phyloP scores from a whole-genome alignment of 805 yeast species.

The Torulaspora maleeae region DNA sequence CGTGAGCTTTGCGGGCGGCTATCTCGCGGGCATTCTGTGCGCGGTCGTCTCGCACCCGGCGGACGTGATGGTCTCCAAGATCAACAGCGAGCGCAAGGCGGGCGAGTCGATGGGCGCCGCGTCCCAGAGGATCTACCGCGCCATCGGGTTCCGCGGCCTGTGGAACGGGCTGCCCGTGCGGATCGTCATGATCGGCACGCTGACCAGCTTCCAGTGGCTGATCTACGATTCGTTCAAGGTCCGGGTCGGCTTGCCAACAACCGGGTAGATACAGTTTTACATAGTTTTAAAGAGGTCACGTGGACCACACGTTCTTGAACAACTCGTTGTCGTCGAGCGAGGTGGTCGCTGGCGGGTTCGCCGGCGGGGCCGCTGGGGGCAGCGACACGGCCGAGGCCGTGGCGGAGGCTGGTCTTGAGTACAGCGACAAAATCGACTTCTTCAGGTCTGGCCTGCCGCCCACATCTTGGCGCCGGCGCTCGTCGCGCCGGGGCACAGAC shows the following conservation, averaged over 20 bases:
- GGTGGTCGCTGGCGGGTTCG: conserved; percentile 12
- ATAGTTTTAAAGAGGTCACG: conserved; percentile 9
- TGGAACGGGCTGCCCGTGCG: conserved; percentile 96
- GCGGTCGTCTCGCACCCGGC: conserved; percentile 97
- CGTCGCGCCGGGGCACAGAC: conserved; percentile 11
- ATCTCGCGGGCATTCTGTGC: conserved; percentile 95
- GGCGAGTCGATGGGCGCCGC: conserved; percentile 68
- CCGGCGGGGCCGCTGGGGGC: background rate
- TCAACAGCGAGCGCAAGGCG: conserved; percentile 61
- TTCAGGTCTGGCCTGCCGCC: conserved; percentile 73
- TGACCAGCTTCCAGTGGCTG: conserved; percentile 96
- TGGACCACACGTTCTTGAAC: conserved; percentile 64
- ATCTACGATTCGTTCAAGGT: conserved; percentile 95
- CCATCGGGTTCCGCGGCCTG: conserved; percentile 84
- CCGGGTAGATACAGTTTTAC: conserved; percentile 50
- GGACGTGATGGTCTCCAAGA: conserved; percentile 96
- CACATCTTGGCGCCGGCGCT: conserved; percentile 5
- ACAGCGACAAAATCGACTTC: conserved; percentile 84
- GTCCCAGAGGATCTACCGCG: conserved; percentile 64
- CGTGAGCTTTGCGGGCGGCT: conserved; percentile 92
- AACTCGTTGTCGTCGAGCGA: conserved; percentile 54
- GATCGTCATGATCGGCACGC: conserved; percentile 94
- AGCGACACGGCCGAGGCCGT: background rate
- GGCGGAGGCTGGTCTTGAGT: conserved; percentile 49
- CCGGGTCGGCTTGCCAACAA: conserved; percentile 89